Conservation (phyloP, 495 filamentous ascomycete genomes). For the Lasiosphaeria miniovina region DNA sequence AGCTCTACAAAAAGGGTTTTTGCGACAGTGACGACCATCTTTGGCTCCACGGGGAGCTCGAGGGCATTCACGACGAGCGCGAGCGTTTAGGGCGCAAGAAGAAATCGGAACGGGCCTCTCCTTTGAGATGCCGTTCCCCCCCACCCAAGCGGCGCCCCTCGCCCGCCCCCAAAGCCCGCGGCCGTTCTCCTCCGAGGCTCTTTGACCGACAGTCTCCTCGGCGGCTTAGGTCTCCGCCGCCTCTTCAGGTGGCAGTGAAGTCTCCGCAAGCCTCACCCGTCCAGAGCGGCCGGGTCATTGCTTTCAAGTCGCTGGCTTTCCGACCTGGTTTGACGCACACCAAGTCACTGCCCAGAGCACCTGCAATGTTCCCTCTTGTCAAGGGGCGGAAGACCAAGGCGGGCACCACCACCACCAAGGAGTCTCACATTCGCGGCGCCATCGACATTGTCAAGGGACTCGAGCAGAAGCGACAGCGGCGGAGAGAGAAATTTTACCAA, state of each 20-base stretch:
- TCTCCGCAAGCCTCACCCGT: slow-evolving; percentile 49
- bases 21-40: slow-evolving; percentile 56
- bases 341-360: slow-evolving; percentile 73
- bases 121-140: slow-evolving; percentile 45
- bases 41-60: slow-evolving; percentile 58
- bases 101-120: slow-evolving; percentile 35
- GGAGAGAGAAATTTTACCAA: slow-evolving; percentile 79
- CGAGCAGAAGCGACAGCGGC: slow-evolving; percentile 86
- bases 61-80: slow-evolving; percentile 47
- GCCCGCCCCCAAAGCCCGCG: slow-evolving; percentile 46
- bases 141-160: slow-evolving; percentile 46
- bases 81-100: slow-evolving; percentile 38
- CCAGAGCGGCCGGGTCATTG: slow-evolving; percentile 32
- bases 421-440: slow-evolving; percentile 69
- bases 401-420: slow-evolving; percentile 21
- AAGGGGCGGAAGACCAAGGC: slow-evolving; percentile 31
- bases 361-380: slow-evolving; percentile 63
- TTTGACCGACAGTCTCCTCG: slow-evolving; percentile 66
- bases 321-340: slow-evolving; percentile 64
- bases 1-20: slow-evolving; percentile 48
- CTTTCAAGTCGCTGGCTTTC: slow-evolving; percentile 59
- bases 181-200: slow-evolving; percentile 56
- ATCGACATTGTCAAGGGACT: slow-evolving; percentile 97
- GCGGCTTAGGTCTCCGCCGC: slow-evolving; percentile 64
- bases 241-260: slow-evolving; percentile 28